Evolutionary conservation across 352 stramenopile species (phyloP), one percentile per base, ranked within the genome.

Genomic region (Aphanomyces euteiches): DNA sequence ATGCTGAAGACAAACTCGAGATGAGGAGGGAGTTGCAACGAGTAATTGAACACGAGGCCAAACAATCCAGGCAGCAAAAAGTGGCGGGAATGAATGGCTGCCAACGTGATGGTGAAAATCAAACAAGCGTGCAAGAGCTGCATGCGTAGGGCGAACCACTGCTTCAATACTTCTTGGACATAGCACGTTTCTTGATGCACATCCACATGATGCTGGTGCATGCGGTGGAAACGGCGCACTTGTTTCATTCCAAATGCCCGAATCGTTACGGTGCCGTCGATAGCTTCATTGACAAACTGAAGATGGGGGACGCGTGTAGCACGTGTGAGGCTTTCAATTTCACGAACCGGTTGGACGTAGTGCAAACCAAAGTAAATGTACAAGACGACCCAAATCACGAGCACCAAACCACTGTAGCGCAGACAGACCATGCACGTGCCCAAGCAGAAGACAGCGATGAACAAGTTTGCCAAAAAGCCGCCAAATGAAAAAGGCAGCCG

Each of bases 321-420:
- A 5, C 38, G 84, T 74, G 97, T 88, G n/a, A 97, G 78, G 21
- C 90, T 78, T 75, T 96, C 94, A 6, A 97, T 67, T 69, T 96
- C 89, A 15, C 67, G 66, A 74, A 78, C 59, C 7, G 61, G 75
- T 47, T 64, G 69, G 47, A 88, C 72, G 72, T 87, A 91, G 56
- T 92, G 95, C 41, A 92, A 78, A 10, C 70, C 76, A 53, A 87
- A 77, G 73, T 97, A 97, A 15, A 92, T 66, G 39, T 85, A 73
- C 21, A 74, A 66, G 15, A 92, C 47, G 28, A 37, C 21, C 19
- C 54, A 61, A n/a, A 61, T 5, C 19, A 61, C 19, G 6, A 61
- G 5, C 5, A 40, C 54, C 28, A 41, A 7, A 15, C 54, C 54
- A 13, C 0, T 45, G 19, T n/a, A 61, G 75, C 81, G 57, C 38